These are phyloP conservation scores for Tricholoma saponaceum DNA, from an alignment of 768 basidiomycete genomes.

Conservation along the genomic window DNA sequence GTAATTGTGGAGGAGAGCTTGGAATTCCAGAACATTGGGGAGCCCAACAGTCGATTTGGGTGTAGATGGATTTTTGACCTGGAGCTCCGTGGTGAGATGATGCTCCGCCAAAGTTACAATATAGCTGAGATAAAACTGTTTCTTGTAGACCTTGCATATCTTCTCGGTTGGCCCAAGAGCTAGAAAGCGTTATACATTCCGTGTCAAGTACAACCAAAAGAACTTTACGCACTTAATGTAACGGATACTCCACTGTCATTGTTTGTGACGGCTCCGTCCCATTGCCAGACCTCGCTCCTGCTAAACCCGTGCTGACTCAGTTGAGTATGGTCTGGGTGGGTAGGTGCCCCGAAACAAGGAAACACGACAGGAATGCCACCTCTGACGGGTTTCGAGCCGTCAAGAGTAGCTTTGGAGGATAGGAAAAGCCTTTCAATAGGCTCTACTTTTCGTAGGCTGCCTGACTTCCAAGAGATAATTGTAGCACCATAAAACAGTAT, in stretches of 20 bases:
- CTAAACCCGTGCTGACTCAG: slow-evolving; percentile 92
- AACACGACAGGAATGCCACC: slow-evolving; percentile 67
- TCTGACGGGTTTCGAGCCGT: slow-evolving; percentile 72
- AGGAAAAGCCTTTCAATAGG: slow-evolving; percentile 75
- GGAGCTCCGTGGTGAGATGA: slow-evolving; percentile 73
- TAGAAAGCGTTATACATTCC: slow-evolving; percentile 21
- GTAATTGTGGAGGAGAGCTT: slow-evolving; percentile 92
- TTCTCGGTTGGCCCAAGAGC: slow-evolving; percentile 60
- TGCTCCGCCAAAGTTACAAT: slow-evolving; percentile 75
- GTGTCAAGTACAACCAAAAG: neutral
- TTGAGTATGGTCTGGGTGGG: slow-evolving; percentile 63
- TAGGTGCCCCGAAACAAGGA: slow-evolving; percentile 86
- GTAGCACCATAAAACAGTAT: slow-evolving; percentile 83
- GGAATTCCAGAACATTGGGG: slow-evolving; percentile 67
- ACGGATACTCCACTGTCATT: slow-evolving; percentile 71
- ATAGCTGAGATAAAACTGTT: slow-evolving; percentile 70
- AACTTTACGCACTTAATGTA: slow-evolving; percentile 56
- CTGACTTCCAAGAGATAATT: slow-evolving; percentile 79
- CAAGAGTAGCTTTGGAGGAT: slow-evolving; percentile 72
- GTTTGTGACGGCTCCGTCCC: slow-evolving; percentile 60
- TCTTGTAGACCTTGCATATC: slow-evolving; percentile 57
- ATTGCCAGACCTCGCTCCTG: slow-evolving; percentile 70
- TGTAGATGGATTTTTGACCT: slow-evolving; percentile 68
- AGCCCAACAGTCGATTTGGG: slow-evolving; percentile 25
- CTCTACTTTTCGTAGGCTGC: slow-evolving; percentile 27